These are phyloP conservation scores for Gymnopilus junonius DNA, from an alignment of 768 basidiomycete genomes.

Conservation along the genomic window DNA sequence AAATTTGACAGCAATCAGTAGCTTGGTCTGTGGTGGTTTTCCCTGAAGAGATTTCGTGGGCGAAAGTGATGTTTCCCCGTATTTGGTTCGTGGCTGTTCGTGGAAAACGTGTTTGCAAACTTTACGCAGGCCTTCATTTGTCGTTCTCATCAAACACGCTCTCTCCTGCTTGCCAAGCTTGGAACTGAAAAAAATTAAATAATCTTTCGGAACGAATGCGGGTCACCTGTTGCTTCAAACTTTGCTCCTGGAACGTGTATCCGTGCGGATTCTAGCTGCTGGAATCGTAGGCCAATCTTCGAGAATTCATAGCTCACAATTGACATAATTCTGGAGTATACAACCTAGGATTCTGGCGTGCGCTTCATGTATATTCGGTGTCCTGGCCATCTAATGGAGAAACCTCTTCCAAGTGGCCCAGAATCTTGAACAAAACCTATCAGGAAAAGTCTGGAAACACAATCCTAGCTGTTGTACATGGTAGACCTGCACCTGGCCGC, in stretches of 20 bases:
- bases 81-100: too few species aligned
- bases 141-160: not conserved
- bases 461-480: too few species aligned
- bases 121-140: not conserved
- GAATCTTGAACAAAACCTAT: not conserved
- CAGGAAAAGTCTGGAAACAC: not conserved
- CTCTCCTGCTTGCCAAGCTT: not conserved
- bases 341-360: not conserved
- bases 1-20: not conserved
- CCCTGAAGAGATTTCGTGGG: conserved; percentile 1
- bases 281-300: not conserved
- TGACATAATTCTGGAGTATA: not conserved
- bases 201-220: not conserved
- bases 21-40: not conserved
- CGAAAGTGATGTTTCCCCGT: conserved; percentile 1
- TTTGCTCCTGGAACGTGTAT: not conserved
- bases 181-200: not conserved
- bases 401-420: not conserved
- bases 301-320: too few species aligned
- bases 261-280: not conserved
- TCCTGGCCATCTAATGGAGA: not conserved
- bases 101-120: not conserved
- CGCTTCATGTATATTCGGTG: not conserved
- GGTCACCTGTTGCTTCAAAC: not conserved
- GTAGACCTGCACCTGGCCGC: too few species aligned